phyloP scores from a whole-genome alignment of 2,329 filamentous ascomycete genomes.

The Hypoxylon sp. region DNA sequence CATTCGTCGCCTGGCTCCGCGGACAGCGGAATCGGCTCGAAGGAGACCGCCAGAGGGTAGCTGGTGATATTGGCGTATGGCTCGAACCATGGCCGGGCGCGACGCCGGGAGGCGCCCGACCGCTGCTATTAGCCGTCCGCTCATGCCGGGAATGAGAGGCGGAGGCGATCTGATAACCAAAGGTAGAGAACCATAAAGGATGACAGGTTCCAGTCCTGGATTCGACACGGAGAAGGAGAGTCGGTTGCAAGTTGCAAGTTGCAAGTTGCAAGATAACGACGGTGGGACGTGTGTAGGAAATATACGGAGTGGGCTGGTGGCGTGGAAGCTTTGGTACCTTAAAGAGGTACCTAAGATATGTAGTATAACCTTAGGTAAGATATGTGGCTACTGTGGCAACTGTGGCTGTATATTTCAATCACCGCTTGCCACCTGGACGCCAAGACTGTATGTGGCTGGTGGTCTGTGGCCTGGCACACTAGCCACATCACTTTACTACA shows the following conservation, averaged over 20 bases:
- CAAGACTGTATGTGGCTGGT: too few relatives aligned
- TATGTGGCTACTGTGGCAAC: conserved; percentile 6
- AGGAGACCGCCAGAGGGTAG: conserved; percentile 78
- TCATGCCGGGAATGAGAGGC: conserved; percentile 55
- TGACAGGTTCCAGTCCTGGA: conserved; percentile 14
- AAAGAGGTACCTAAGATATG: too few relatives aligned
- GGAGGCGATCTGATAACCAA: conserved; percentile 49
- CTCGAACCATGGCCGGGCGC: conserved; percentile 58
- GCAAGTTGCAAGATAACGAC: conserved; percentile 10
- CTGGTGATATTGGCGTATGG: conserved; percentile 75
- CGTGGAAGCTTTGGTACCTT: conserved; percentile 30
- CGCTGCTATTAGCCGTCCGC: conserved; percentile 56
- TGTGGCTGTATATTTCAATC: too few relatives aligned
- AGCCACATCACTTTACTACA: too few relatives aligned
- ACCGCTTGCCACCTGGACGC: too few relatives aligned
- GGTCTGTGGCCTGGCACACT: too few relatives aligned
- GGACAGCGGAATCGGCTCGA: conserved; percentile 74
- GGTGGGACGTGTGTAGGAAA: conserved; percentile 19
- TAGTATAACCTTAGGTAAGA: neutral
- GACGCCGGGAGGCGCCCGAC: conserved; percentile 53
- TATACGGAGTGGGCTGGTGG: conserved; percentile 38
- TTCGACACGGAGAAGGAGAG: conserved; percentile 1
- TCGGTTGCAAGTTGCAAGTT: neutral
- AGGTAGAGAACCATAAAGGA: conserved; percentile 50
- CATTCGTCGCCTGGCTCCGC: conserved; percentile 73